Percentiles rank a stretch among this genome's conserved stretches.
phyloP scores from a whole-genome alignment of 192 early-diverging fungal species.

The Radiomyces spectabilis region DNA sequence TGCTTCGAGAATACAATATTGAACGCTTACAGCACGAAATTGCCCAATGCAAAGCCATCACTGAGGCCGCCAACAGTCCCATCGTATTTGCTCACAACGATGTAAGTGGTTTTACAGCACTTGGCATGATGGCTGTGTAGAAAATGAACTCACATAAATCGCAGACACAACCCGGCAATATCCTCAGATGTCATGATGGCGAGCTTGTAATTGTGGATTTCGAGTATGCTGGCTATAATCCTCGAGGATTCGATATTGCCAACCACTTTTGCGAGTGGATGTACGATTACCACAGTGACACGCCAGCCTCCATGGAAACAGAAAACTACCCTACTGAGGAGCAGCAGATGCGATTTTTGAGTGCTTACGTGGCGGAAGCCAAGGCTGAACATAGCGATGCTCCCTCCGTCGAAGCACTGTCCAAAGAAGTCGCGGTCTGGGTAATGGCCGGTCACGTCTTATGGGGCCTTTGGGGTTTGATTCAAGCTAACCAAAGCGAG shows the following conservation, averaged over 20 bases:
- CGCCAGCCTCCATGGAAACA: slow-evolving; percentile 34
- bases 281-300: slow-evolving; percentile 63
- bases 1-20: slow-evolving; percentile 26
- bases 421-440: slow-evolving; percentile 33
- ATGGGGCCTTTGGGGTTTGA: slow-evolving; percentile 76
- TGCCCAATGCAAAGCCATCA: slow-evolving; percentile 29
- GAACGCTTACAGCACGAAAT: slow-evolving; percentile 43
- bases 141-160: too few relatives aligned
- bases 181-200: slow-evolving; percentile 49
- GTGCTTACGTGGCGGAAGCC: slow-evolving; percentile 52
- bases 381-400: not conserved
- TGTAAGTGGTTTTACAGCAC: slow-evolving; percentile 40
- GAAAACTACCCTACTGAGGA: slow-evolving; percentile 42
- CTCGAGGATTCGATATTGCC: slow-evolving; percentile 70
- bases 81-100: slow-evolving; percentile 86
- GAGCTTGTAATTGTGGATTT: slow-evolving; percentile 74
- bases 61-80: slow-evolving; percentile 40
- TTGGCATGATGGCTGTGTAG: too few relatives aligned
- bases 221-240: slow-evolving; percentile 78
- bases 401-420: slow-evolving; percentile 19
- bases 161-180: slow-evolving; percentile 82
- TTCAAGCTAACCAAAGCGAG: slow-evolving; percentile 64
- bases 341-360: slow-evolving; percentile 51
- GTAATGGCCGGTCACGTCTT: slow-evolving; percentile 46
- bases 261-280: slow-evolving; percentile 87